Evolutionary conservation across 345 rosid genomes (phyloP).

Genomic region (Corchorus olitorius): DNA sequence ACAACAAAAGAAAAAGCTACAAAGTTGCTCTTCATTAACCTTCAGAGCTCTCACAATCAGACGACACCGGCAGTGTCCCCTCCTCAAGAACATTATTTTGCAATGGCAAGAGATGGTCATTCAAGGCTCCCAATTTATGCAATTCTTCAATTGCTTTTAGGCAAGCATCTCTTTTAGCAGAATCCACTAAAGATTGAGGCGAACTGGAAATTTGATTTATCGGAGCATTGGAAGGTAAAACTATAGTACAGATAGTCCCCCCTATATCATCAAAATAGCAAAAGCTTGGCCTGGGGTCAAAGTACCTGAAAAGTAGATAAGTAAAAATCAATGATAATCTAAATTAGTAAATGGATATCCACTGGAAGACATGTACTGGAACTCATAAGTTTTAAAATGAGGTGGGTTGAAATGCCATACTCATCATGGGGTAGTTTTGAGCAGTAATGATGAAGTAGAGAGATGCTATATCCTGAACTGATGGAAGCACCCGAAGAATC

Average conservation of each 20-base stretch:
- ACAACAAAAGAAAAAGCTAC: constrained; percentile 13
- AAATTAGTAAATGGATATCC: constrained; percentile 5
- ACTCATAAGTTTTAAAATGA: constrained; percentile 10
- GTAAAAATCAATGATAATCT: constrained; percentile 13
- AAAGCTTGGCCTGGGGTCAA: constrained; percentile 77
- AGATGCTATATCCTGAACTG: constrained; percentile 78
- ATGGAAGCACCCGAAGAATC: constrained; percentile 73
- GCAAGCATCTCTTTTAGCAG: constrained; percentile 84
- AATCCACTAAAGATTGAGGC: constrained; percentile 65
- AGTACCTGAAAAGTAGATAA: constrained; percentile 55
- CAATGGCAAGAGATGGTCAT: constrained; percentile 62
- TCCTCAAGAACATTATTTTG: constrained; percentile 44
- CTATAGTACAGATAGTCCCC: constrained; percentile 74
- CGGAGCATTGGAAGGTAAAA: constrained; percentile 88
- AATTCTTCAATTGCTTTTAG: constrained; percentile 76
- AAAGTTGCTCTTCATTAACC: constrained; percentile 45
- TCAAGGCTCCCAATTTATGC: constrained; percentile 80
- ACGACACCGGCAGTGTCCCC: constrained; percentile 32
- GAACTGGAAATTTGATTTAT: constrained; percentile 54
- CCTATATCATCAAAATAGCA: constrained; percentile 63
- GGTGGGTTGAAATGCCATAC: constrained; percentile 48
- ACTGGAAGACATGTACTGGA: not conserved
- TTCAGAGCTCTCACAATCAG: constrained; percentile 43
- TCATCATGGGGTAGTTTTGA: constrained; percentile 91
- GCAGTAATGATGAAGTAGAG: constrained; percentile 81